Base-by-base conservation (phyloP, 1,139 yeast genomes). In the Suhomyces chickasaworum region DNA sequence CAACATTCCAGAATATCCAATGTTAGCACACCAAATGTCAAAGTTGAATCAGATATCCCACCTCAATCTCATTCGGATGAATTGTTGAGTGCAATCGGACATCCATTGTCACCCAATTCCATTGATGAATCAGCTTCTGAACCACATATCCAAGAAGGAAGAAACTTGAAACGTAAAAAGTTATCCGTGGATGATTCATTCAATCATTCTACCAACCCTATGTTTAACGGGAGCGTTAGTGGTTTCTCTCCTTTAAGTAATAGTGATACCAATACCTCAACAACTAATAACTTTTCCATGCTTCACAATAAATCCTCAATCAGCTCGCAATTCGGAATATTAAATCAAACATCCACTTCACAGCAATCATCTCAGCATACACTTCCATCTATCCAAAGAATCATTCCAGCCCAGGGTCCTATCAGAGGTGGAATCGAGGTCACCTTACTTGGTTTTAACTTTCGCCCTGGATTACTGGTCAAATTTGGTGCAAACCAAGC, bases 391-490 rank as follows among this genome's bases (percentile, higher is more conserved):
- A 84, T 89, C 49, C 91, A 89, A 63, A 77, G 96, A 52, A 86
- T 93, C 12, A 90, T 93, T 48, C 99, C 99, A 0, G 86, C 95
- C 0, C 95, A 88, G 64, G 99, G 99, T 2, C 95, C 97, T 7
- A 78, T 89, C 16, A 80, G 96, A 56, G 99, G 99, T 52, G 99
- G 99, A 38, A 86, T 90, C 36, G 99, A 93, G 62, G 89, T 93
- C 7, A 93, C 98, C 0, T 70, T 93, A 39, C 72, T 93, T 37
- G 99, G 99, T 3, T 78, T 83, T 46, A 89, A 90, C 52, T 91
- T 93, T 73, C 82, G 84, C 48, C 87, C 88, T 12, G 96, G 95
- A 1, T 73, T 90, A 52, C 72, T 76, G 31, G 96, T 91, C 17
- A 85, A 86, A 63, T 93, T 93, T 68, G 99, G 99, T 39, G 81